Conservation (phyloP, 2,329 filamentous ascomycete species). For the Ophiostoma perfectum region DNA sequence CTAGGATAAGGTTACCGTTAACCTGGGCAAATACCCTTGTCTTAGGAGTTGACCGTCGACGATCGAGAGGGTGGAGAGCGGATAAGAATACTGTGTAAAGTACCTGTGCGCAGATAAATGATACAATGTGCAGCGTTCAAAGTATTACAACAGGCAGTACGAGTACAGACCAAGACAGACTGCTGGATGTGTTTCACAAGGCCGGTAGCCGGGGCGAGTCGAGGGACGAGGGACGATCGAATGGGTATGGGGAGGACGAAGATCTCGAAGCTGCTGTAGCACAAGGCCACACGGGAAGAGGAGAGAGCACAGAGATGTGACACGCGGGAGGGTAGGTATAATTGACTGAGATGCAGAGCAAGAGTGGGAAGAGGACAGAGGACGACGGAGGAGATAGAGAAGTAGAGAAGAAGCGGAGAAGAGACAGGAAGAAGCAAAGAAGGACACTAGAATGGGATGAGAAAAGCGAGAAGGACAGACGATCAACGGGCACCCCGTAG, state of each 20-base stretch:
- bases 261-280: too few species aligned
- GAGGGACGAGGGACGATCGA: constrained; percentile 1
- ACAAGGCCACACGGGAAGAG: background rate
- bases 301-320: background rate
- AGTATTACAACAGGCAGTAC: background rate
- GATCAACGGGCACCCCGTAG: background rate
- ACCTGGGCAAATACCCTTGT: constrained; percentile 1
- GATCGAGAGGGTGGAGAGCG: background rate
- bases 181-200: background rate
- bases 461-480: background rate
- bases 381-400: background rate
- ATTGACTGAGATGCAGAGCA: background rate
- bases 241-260: too few species aligned
- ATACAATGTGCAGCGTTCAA: background rate
- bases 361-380: background rate
- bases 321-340: too few species aligned
- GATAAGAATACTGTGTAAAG: background rate
- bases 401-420: background rate
- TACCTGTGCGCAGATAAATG: background rate
- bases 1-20: constrained; percentile 5
- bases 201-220: constrained; percentile 13
- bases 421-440: background rate
- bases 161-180: constrained; percentile 1
- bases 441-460: background rate
- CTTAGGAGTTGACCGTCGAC: background rate